Conservation (phyloP, 2,329 filamentous ascomycete species). For the Ophiostoma tasmaniense region DNA sequence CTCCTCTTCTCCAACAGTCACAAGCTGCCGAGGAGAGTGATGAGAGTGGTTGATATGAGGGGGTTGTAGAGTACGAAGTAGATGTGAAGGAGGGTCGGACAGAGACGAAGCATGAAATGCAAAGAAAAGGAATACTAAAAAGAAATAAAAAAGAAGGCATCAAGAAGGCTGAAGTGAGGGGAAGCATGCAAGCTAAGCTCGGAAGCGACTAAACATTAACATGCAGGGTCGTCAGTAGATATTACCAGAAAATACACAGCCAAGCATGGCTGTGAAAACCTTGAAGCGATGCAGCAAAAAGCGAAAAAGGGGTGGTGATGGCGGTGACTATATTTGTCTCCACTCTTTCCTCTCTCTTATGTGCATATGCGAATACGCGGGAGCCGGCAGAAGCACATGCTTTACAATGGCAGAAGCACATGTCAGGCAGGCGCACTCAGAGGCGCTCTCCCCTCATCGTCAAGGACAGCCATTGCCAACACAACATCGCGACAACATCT, state of each 20-base stretch:
- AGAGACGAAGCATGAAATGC: neutral
- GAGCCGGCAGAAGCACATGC: slow-evolving; percentile 4
- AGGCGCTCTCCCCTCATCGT: neutral
- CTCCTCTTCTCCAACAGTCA: slow-evolving; percentile 1
- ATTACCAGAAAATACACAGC: neutral
- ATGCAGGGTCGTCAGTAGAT: neutral
- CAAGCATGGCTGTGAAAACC: neutral
- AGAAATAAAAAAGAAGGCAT: neutral
- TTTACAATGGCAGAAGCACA: neutral
- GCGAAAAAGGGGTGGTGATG: no score
- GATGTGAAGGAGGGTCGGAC: neutral
- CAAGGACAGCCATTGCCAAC: neutral
- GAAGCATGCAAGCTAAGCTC: neutral
- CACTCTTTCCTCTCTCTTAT: neutral
- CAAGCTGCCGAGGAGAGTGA: slow-evolving; percentile 3
- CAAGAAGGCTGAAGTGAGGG: neutral
- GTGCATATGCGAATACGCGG: slow-evolving; percentile 5
- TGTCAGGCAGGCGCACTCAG: neutral
- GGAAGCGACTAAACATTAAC: neutral
- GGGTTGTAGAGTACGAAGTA: neutral
- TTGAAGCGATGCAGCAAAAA: no score
- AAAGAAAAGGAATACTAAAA: neutral
- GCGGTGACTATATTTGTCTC: neutral
- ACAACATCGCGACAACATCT: neutral
- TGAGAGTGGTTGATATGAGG: neutral